These are phyloP conservation scores for Chytriomyces sp. DNA, from an alignment of 192 early-diverging fungal genomes.

Conservation along the genomic window DNA sequence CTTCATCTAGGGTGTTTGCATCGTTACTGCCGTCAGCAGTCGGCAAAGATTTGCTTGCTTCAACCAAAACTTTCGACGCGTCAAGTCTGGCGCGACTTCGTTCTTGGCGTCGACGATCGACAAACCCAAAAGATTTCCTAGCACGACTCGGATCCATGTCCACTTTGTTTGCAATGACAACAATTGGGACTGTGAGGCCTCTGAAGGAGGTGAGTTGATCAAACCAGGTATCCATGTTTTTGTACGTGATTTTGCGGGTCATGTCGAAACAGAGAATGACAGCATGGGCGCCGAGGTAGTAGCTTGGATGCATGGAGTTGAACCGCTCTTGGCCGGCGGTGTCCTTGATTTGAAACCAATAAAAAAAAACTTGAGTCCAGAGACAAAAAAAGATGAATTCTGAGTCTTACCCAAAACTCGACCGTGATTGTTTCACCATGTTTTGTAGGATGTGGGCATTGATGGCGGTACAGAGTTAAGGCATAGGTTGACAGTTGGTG, in stretches of 20 bases:
- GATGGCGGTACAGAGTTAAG: conserved; percentile 58
- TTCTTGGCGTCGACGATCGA: conserved; percentile 46
- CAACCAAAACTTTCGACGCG: conserved; percentile 10
- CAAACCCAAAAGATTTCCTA: conserved; percentile 57
- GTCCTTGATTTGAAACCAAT: conserved; percentile 40
- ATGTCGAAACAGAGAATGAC: conserved; percentile 63
- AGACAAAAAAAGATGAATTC: neutral
- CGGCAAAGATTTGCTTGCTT: conserved; percentile 5
- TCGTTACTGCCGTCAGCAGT: neutral
- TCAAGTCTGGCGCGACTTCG: conserved; percentile 23
- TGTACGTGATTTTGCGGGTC: conserved; percentile 68
- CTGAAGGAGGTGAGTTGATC: conserved; percentile 49
- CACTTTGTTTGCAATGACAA: conserved; percentile 68
- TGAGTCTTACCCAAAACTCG: conserved; percentile 51
- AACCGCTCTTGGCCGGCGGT: conserved; percentile 70
- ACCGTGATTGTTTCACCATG: conserved; percentile 39
- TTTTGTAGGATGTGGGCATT: conserved; percentile 41
- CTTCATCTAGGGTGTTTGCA: conserved; percentile 2
- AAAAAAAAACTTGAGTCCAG: conserved; percentile 1
- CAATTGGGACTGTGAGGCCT: conserved; percentile 53
- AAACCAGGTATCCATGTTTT: conserved; percentile 67
- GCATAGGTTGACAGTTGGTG: conserved; percentile 66
- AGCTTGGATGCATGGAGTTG: conserved; percentile 60
- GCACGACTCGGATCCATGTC: conserved; percentile 63
- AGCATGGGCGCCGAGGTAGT: conserved; percentile 54